Evolutionary conservation across 345 rosid genomes (phyloP), one percentile per base, ranked within the genome.

Genomic region (Arabis hirsuta): DNA sequence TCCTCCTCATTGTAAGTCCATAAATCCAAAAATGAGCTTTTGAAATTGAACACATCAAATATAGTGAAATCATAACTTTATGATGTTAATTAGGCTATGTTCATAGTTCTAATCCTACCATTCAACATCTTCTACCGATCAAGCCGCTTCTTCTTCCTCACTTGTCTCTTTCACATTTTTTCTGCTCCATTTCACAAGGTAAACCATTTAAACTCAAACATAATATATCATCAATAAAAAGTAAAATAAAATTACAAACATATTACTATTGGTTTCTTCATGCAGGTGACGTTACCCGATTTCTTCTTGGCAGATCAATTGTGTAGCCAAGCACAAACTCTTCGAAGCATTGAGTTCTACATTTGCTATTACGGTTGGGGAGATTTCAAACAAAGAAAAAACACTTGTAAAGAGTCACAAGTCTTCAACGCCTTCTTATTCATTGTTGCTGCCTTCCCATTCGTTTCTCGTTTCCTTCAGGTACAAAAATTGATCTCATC

Each of bases 281-380:
- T 78, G 75, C 77, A 86, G 94, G 91, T 85, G 12, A 81, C 80
- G 13, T 80, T 84, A 27, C 82, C 84, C 0, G 90, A 89, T 81
- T 87, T 82, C 80, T 81, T 84, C 83, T 77, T 89, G 78, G 92
- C 83, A 26, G 91, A 87, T 76, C 85, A 89, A n/a, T 55, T 89
- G 7, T 55, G 80, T 84, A 93, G 90, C 80, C 85, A 86, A 83
- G 85, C 81, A 12, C 92, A 83, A 82, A 80, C 85, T 41, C 65
- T 90, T n/a, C 74, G 90, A 68, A 81, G 79, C 57, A 63, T 86
- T 19, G 70, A 82, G 62, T 85, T 90, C 69, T 90, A 82, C 51
- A 48, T 81, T 26, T 87, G 89, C 56, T 84, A 85, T 60, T 86
- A 91, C 14, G 86, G 73, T 2, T 82, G 88, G 90, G 85, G 88